A percentile compares a stretch with the other conserved stretches of the same genome.
phyloP scores from a whole-genome alignment of 192 early-diverging fungal species.

The Backusella parvicylindrica region DNA sequence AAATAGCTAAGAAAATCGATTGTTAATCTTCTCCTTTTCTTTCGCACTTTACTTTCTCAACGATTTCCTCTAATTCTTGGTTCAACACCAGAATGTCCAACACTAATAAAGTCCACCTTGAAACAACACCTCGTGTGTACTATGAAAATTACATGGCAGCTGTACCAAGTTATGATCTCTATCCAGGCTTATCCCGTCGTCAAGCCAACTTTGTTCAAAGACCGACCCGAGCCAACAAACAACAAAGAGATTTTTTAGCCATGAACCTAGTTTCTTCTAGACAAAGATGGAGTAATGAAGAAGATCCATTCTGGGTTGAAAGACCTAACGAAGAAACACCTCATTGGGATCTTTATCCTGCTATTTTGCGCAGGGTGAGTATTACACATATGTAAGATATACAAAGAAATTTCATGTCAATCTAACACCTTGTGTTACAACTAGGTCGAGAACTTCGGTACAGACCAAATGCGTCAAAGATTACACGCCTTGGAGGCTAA shows the following conservation, averaged over 20 bases:
- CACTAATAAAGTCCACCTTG: constrained; percentile 8
- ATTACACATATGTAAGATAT: background rate
- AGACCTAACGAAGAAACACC: background rate
- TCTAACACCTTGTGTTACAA: background rate
- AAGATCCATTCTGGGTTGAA: constrained; percentile 7
- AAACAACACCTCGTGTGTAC: constrained; percentile 25
- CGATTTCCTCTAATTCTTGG: background rate
- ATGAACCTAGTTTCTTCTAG: constrained; percentile 9
- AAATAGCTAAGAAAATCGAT: background rate
- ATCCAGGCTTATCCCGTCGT: constrained; percentile 26
- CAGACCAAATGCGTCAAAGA: constrained; percentile 30
- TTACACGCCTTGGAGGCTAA: constrained; percentile 30
- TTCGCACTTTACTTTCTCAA: constrained; percentile 7
- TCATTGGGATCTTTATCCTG: constrained; percentile 26
- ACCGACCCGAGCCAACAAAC: constrained; percentile 1
- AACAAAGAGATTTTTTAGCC: constrained; percentile 5
- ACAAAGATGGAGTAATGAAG: constrained; percentile 7
- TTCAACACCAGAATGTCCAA: constrained; percentile 17
- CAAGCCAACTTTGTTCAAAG: constrained; percentile 22
- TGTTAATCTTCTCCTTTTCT: background rate
- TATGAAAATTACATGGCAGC: constrained; percentile 24
- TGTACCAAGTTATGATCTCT: constrained; percentile 26
- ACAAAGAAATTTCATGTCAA: background rate
- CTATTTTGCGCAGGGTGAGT: constrained; percentile 27
- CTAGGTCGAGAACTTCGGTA: constrained; percentile 31